Conservation (phyloP, 2,329 filamentous ascomycete species). For the Sphaceloma murrayae region DNA sequence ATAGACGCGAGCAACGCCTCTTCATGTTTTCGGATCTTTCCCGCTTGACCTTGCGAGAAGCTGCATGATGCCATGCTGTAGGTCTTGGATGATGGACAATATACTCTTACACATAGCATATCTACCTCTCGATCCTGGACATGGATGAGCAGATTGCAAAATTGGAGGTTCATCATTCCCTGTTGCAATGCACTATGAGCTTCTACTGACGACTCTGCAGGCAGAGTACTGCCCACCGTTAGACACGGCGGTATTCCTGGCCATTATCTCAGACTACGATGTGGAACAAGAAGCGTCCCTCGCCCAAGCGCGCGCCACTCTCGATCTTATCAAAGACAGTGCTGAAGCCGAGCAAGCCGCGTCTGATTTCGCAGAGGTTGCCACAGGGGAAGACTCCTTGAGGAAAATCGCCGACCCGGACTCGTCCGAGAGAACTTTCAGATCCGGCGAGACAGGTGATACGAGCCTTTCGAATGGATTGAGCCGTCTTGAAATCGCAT, state of each 20-base stretch:
- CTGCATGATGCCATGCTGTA: constrained; percentile 17
- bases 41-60: neutral
- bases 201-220: constrained; percentile 33
- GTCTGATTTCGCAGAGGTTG: constrained; percentile 69
- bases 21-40: neutral
- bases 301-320: constrained; percentile 45
- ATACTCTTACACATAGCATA: neutral
- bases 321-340: constrained; percentile 56
- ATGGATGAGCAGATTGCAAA: constrained; percentile 19
- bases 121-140: constrained; percentile 14
- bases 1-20: neutral
- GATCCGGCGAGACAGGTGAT: constrained; percentile 41
- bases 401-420: constrained; percentile 22
- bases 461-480: constrained; percentile 42
- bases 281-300: constrained; percentile 46
- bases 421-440: constrained; percentile 19
- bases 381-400: constrained; percentile 42
- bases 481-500: constrained; percentile 28
- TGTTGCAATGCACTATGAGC: too few species aligned
- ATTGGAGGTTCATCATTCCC: constrained; percentile 17
- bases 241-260: constrained; percentile 67
- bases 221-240: constrained; percentile 63
- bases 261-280: constrained; percentile 67
- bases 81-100: constrained; percentile 1
- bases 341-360: constrained; percentile 56